Evolutionary conservation across 1,284 basidiomycete species (phyloP).

Genomic region (Ustilago xerochloae): DNA sequence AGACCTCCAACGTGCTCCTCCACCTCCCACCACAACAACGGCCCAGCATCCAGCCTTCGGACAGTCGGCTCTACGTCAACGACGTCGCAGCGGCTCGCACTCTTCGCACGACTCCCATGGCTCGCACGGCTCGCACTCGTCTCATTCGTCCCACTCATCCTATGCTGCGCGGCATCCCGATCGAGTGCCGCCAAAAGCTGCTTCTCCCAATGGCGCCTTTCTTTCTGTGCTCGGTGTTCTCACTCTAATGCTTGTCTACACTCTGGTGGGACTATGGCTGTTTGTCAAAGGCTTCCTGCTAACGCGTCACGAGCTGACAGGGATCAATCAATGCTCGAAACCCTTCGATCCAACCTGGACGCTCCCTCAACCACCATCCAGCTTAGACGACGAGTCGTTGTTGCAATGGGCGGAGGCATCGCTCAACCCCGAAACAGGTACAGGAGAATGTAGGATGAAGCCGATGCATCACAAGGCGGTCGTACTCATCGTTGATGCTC

Average conservation of each 20-base stretch:
- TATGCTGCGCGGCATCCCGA: slow-evolving; percentile 48
- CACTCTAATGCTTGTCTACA: slow-evolving; percentile 38
- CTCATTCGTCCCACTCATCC: slow-evolving; percentile 59
- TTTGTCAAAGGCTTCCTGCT: slow-evolving; percentile 66
- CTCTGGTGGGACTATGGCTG: slow-evolving; percentile 50
- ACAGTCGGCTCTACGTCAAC: slow-evolving; percentile 19
- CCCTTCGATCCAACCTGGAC: slow-evolving; percentile 2
- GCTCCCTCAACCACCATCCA: slow-evolving; percentile 29
- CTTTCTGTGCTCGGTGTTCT: slow-evolving; percentile 46
- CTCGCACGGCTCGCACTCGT: slow-evolving; percentile 39
- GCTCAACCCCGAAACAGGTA: slow-evolving; percentile 19
- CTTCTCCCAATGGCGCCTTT: slow-evolving; percentile 43
- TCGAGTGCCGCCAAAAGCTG: slow-evolving; percentile 39
- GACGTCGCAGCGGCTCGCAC: slow-evolving; percentile 21
- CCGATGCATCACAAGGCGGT: slow-evolving; percentile 73
- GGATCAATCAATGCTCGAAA: slow-evolving; percentile 18
- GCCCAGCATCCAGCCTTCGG: slow-evolving; percentile 36
- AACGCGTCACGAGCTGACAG: slow-evolving; percentile 54
- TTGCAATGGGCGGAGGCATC: slow-evolving; percentile 39
- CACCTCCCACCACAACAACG: slow-evolving; percentile 1
- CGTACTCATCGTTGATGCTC: slow-evolving; percentile 88
- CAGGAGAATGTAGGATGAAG: slow-evolving; percentile 57
- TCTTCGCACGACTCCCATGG: slow-evolving; percentile 36
- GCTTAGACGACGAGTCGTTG: slow-evolving; percentile 25
- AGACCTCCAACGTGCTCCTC: slow-evolving; percentile 7